A percentile compares a stretch with the other conserved stretches of the same genome.
These are phyloP conservation scores for Chimonanthus praecox DNA, from an alignment of 164 flowering plant genomes.

Conservation along the genomic window DNA sequence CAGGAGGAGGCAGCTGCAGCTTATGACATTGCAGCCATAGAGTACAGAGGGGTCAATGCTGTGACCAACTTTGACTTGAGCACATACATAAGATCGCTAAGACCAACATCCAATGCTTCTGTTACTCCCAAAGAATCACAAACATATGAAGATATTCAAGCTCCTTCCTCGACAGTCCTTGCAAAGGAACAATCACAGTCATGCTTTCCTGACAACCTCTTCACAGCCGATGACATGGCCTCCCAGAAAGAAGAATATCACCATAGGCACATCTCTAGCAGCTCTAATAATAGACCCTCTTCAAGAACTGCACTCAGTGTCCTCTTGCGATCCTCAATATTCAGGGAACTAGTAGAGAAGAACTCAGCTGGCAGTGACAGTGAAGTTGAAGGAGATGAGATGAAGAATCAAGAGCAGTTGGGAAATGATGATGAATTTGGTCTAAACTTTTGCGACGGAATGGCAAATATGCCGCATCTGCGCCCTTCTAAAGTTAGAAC, in stretches of 20 bases:
- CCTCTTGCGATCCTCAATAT: slow-evolving; percentile 52
- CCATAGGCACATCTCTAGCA: slow-evolving; percentile 17
- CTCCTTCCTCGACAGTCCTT: background rate
- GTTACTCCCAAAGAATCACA: slow-evolving; percentile 20
- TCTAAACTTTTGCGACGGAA: slow-evolving; percentile 16
- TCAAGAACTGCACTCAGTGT: slow-evolving; percentile 58
- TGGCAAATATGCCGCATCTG: slow-evolving; percentile 15
- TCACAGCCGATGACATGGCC: background rate
- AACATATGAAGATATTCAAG: slow-evolving; percentile 2
- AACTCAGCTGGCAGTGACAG: slow-evolving; percentile 24
- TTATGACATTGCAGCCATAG: slow-evolving; percentile 74
- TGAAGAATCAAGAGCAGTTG: slow-evolving; percentile 4
- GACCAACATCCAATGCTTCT: slow-evolving; percentile 31
- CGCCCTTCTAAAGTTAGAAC: slow-evolving; percentile 12
- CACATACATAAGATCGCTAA: slow-evolving; percentile 65
- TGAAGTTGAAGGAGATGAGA: slow-evolving; percentile 20
- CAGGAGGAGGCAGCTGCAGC: slow-evolving; percentile 81
- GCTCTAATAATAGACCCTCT: slow-evolving; percentile 26
- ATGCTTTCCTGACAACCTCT: background rate
- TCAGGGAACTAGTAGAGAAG: slow-evolving; percentile 51
- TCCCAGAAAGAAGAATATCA: slow-evolving; percentile 23
- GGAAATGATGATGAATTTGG: slow-evolving; percentile 21
- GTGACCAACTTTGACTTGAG: slow-evolving; percentile 68
- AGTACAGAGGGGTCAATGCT: slow-evolving; percentile 64
- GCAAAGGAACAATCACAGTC: slow-evolving; percentile 6